A percentile compares a stretch with the other conserved stretches of the same genome.
These are phyloP conservation scores for Metschnikowia baotianmanensis DNA, from an alignment of 805 yeast species.

Conservation along the genomic window DNA sequence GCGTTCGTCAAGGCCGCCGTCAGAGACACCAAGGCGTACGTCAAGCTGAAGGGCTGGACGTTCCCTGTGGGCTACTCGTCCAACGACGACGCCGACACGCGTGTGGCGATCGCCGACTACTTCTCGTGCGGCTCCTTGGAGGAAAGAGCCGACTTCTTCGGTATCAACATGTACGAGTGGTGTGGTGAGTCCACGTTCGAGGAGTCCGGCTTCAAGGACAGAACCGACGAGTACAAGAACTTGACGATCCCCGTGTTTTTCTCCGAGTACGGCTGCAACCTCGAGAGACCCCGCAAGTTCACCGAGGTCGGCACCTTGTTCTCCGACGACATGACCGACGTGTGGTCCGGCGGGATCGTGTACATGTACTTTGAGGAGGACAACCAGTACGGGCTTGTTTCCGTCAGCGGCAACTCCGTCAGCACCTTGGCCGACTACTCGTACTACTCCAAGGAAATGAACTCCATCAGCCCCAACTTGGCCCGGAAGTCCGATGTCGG, in stretches of 20 bases:
- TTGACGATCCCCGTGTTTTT: slow-evolving; percentile 79
- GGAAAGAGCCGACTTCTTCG: slow-evolving; percentile 74
- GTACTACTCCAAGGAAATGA: slow-evolving; percentile 22
- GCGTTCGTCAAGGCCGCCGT: slow-evolving; percentile 95
- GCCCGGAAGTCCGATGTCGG: slow-evolving; percentile 23
- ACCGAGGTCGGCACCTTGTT: slow-evolving; percentile 70
- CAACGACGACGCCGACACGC: slow-evolving; percentile 80
- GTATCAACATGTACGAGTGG: slow-evolving; percentile 88
- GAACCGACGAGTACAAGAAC: slow-evolving; percentile 71
- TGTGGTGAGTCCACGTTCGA: slow-evolving; percentile 64
- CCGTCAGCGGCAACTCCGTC: slow-evolving; percentile 48
- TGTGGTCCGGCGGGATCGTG: slow-evolving; percentile 93
- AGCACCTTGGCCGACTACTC: slow-evolving; percentile 60
- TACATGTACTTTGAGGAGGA: slow-evolving; percentile 88
- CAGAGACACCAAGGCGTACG: slow-evolving; percentile 81
- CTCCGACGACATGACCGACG: slow-evolving; percentile 72
- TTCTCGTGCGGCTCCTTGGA: slow-evolving; percentile 74
- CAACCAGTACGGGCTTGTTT: slow-evolving; percentile 78
- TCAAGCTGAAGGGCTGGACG: slow-evolving; percentile 47
- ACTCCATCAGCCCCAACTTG: slow-evolving; percentile 45
- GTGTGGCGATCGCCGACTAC: slow-evolving; percentile 77
- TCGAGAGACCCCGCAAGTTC: slow-evolving; percentile 69
- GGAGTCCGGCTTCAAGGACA: slow-evolving; percentile 63
- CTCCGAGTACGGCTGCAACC: slow-evolving; percentile 88
- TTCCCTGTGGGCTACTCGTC: slow-evolving; percentile 96